These are phyloP conservation scores for Groenewaldozyma tartarivorans DNA, from an alignment of 805 yeast species.

Conservation along the genomic window DNA sequence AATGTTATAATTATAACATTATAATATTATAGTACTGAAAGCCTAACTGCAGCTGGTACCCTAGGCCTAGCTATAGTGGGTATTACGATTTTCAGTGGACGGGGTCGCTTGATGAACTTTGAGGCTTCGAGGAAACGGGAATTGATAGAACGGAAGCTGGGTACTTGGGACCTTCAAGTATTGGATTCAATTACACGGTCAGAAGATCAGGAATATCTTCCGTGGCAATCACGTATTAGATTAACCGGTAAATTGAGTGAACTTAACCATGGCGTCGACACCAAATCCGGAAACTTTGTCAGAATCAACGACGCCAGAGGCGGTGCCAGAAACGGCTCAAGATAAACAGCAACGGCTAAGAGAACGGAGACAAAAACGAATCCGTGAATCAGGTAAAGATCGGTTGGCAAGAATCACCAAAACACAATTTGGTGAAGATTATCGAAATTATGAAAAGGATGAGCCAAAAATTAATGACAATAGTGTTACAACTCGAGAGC, in stretches of 20 bases:
- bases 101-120: slow-evolving; percentile 6
- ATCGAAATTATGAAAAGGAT: slow-evolving; percentile 1
- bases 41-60: no score
- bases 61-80: no score
- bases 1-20: no score
- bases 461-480: neutral
- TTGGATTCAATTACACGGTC: slow-evolving; percentile 4
- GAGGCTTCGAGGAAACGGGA: slow-evolving; percentile 7
- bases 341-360: slow-evolving; percentile 3
- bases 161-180: slow-evolving; percentile 6
- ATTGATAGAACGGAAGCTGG: slow-evolving; percentile 4
- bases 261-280: no score
- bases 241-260: no score
- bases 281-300: no score
- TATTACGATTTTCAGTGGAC: no score
- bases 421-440: slow-evolving; percentile 9
- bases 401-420: slow-evolving; percentile 26
- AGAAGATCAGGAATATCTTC: no score
- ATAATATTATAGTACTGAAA: no score
- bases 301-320: no score
- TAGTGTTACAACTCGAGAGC: neutral
- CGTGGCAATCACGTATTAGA: no score
- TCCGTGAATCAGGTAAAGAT: slow-evolving; percentile 20
- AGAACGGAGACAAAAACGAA: slow-evolving; percentile 26
- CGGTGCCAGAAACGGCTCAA: neutral